Base-by-base conservation (phyloP, 164 flowering plant species). In the Berberis thunbergii region DNA sequence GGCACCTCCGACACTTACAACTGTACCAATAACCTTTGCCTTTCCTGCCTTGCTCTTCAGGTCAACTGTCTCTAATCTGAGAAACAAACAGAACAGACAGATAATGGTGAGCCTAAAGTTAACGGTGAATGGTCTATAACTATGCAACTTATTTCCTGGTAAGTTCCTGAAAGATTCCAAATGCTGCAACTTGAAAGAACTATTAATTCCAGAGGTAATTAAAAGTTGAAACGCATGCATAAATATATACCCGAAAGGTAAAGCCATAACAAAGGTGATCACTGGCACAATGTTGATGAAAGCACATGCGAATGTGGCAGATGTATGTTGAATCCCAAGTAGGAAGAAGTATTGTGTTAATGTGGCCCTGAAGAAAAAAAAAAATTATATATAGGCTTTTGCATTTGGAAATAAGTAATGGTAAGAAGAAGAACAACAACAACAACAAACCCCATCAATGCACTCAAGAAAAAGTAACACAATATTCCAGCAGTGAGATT, bases 281-380 rank as follows among this genome's bases (percentile, higher is more conserved):
- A 80, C 92, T 2, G 98, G 98, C 13, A 81, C 86, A 70, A 85
- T 67, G 78, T 90, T 93, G 78, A 85, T 64, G 71, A 93, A 93
- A 55, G 98, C 98, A 44, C 90, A 80, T 0, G 86, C 46, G 57
- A 82, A 84, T 1, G 98, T 87, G 26, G 91, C 85, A 48, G 98
- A 84, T 38, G 98, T 90, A 65, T 80, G 74, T 57, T 85, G 77
- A 12, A 90, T 73, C 45, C 98, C 98, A 41, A 85, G 69, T 43
- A 93, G 83, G 76, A 84, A 84, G 66, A 83, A 64, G 70, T 78
- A 85, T 66, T 83, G 93, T 1, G 94, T 82, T 13, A 81, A 60
- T 1, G 98, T 78, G 48, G 82, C 79, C 84, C 98, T 92, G 67
- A 49, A 79, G 62, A 53, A 64, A 57, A 63, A n/a, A n/a, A 3